A percentile compares a stretch with the other conserved stretches of the same genome.
Evolutionary conservation across 495 filamentous ascomycete genomes (phyloP).

Genomic region (Penicillium chermesinum): DNA sequence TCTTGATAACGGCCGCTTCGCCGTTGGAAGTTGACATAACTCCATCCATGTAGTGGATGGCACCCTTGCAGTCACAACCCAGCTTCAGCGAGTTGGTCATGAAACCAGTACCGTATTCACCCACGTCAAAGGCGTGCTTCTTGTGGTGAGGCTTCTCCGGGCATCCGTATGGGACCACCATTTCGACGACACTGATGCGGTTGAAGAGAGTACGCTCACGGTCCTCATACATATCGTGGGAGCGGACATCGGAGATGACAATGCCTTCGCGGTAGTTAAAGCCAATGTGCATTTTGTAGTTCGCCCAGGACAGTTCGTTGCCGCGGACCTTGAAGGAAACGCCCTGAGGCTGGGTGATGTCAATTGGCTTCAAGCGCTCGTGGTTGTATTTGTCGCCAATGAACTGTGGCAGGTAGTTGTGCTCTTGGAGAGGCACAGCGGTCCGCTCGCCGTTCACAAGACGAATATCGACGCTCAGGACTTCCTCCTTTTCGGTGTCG

Average conservation of each 20-base stretch:
- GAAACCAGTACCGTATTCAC: slow-evolving; percentile 91
- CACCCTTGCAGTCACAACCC: slow-evolving; percentile 93
- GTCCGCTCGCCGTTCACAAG: slow-evolving; percentile 67
- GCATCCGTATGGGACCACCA: slow-evolving; percentile 96
- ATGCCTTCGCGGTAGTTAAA: slow-evolving; percentile 96
- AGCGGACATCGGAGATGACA: slow-evolving; percentile 85
- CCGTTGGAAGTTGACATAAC: slow-evolving; percentile 81
- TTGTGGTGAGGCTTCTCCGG: slow-evolving; percentile 89
- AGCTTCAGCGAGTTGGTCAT: slow-evolving; percentile 90
- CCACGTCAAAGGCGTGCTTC: slow-evolving; percentile 92
- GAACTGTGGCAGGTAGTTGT: slow-evolving; percentile 47
- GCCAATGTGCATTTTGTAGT: slow-evolving; percentile 50
- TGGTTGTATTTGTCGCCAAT: slow-evolving; percentile 31
- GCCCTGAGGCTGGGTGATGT: slow-evolving; percentile 36
- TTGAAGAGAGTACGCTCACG: slow-evolving; percentile 78
- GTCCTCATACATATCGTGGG: slow-evolving; percentile 82
- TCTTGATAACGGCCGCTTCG: slow-evolving; percentile 74
- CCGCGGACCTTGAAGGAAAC: slow-evolving; percentile 39
- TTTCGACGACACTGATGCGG: slow-evolving; percentile 88
- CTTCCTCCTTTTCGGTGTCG: slow-evolving; percentile 82
- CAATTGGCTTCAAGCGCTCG: slow-evolving; percentile 36
- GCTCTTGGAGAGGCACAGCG: slow-evolving; percentile 48
- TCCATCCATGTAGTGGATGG: slow-evolving; percentile 86
- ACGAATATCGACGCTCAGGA: slow-evolving; percentile 86
- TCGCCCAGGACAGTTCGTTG: slow-evolving; percentile 36